A percentile compares a stretch with the other conserved stretches of the same genome.
Conservation (phyloP, 2,329 filamentous ascomycete species). For the Pseudocercospora pini-densiflorae region DNA sequence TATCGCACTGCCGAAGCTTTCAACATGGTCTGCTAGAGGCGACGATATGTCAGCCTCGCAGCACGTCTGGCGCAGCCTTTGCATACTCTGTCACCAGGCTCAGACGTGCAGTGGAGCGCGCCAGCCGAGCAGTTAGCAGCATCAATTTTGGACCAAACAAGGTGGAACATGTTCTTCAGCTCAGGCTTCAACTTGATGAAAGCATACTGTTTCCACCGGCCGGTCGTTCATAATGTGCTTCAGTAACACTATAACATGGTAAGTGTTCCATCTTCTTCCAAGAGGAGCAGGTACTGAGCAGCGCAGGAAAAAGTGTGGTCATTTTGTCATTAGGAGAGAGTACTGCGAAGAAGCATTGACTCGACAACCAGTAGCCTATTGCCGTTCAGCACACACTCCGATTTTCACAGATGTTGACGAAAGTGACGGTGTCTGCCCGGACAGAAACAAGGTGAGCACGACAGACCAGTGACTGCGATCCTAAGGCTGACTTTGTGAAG, state of each 20-base stretch:
- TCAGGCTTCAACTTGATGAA: not conserved
- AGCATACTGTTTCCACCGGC: not conserved
- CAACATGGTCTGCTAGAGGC: not conserved
- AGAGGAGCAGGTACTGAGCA: not conserved
- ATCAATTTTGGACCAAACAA: not conserved
- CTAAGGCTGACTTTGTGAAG: constrained; percentile 5
- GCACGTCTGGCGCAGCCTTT: constrained; percentile 3
- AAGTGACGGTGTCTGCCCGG: constrained; percentile 24
- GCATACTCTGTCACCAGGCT: not conserved
- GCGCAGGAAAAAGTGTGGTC: constrained; percentile 23
- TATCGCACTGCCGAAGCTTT: constrained; percentile 7
- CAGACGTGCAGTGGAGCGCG: not conserved
- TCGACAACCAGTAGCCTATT: constrained; percentile 17
- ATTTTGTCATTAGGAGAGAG: constrained; percentile 23
- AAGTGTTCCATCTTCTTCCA: not conserved
- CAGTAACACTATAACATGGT: constrained; percentile 27
- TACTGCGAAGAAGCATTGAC: constrained; percentile 24
- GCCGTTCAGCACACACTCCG: constrained; percentile 23
- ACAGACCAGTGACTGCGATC: not conserved
- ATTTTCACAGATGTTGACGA: constrained; percentile 23
- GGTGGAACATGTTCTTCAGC: not conserved
- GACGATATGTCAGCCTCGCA: constrained; percentile 3
- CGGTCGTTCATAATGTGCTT: constrained; percentile 21
- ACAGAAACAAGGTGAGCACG: constrained; percentile 22
- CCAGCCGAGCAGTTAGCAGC: not conserved